Evolutionary conservation across 164 flowering plant species (phyloP).

Genomic region (Vitis amurensis): DNA sequence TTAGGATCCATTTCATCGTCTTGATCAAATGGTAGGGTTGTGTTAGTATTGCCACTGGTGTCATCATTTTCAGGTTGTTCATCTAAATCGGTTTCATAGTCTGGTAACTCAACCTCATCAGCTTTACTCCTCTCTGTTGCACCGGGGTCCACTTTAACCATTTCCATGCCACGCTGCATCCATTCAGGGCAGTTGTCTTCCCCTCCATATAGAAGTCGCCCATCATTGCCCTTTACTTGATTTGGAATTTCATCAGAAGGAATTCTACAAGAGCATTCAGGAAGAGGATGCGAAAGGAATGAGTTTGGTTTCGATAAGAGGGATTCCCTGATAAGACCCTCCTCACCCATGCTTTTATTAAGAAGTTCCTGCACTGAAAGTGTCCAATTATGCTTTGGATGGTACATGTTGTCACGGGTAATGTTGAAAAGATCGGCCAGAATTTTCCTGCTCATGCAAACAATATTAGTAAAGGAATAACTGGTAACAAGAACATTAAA

Average conservation of each 20-base stretch:
- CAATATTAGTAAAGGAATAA: background rate
- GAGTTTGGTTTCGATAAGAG: constrained; percentile 51
- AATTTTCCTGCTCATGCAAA: constrained; percentile 55
- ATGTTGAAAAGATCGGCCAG: constrained; percentile 54
- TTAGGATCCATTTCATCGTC: constrained; percentile 35
- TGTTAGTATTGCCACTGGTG: background rate
- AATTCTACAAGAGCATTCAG: constrained; percentile 88
- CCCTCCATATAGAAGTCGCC: constrained; percentile 49
- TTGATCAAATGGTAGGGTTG: constrained; percentile 9
- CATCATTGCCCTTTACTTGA: constrained; percentile 32
- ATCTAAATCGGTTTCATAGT: constrained; percentile 49
- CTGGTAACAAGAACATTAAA: background rate
- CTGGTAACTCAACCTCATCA: constrained; percentile 45
- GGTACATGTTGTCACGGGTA: constrained; percentile 62
- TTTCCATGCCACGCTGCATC: constrained; percentile 54
- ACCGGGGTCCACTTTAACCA: constrained; percentile 19
- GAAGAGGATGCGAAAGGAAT: constrained; percentile 90
- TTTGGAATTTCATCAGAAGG: constrained; percentile 29
- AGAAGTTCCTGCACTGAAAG: constrained; percentile 73
- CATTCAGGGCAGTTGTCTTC: constrained; percentile 85
- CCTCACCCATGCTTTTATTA: constrained; percentile 67
- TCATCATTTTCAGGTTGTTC: constrained; percentile 26
- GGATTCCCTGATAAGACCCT: constrained; percentile 69
- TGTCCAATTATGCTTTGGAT: constrained; percentile 78
- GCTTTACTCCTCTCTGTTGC: constrained; percentile 26